Conservation (phyloP, 2,329 filamentous ascomycete species). For the Gremmenia infestans region DNA sequence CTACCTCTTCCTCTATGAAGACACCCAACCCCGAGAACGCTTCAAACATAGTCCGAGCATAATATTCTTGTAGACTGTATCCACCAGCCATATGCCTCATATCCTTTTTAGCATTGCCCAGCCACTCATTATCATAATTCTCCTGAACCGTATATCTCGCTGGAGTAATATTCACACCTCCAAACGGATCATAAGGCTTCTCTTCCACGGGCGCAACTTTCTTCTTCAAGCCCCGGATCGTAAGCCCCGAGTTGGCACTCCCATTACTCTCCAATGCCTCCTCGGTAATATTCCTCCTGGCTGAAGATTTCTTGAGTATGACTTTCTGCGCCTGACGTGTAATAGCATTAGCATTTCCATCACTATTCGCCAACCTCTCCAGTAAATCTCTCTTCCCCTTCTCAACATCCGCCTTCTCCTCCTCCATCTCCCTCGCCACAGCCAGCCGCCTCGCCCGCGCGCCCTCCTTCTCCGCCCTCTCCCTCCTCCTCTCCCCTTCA, state of each 20-base stretch:
- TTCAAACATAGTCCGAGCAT: conserved; percentile 74
- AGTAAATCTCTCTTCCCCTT: conserved; percentile 65
- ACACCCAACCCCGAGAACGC: conserved; percentile 87
- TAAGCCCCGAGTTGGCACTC: conserved; percentile 36
- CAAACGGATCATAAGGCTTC: conserved; percentile 84
- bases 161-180: conserved; percentile 62
- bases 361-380: conserved; percentile 58
- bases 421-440: conserved; percentile 63
- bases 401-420: conserved; percentile 59
- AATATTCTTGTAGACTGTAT: conserved; percentile 79
- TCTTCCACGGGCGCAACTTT: conserved; percentile 56
- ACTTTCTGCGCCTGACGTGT: conserved; percentile 53
- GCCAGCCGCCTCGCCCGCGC: conserved; percentile 57
- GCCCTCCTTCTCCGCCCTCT: conserved; percentile 63
- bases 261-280: conserved; percentile 19
- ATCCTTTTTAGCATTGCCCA: conserved; percentile 63
- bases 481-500: conserved; percentile 46
- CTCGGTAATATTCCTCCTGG: conserved; percentile 42
- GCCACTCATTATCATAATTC: conserved; percentile 69
- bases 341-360: conserved; percentile 54
- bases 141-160: conserved; percentile 66
- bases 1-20: conserved; percentile 69
- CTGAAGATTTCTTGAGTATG: conserved; percentile 66
- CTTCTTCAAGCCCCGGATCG: conserved; percentile 77
- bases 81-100: conserved; percentile 68